Evolutionary conservation across 2,329 filamentous ascomycete species (phyloP), one percentile per base, ranked within the genome.

Genomic region (Teratosphaeria zuluensis): DNA sequence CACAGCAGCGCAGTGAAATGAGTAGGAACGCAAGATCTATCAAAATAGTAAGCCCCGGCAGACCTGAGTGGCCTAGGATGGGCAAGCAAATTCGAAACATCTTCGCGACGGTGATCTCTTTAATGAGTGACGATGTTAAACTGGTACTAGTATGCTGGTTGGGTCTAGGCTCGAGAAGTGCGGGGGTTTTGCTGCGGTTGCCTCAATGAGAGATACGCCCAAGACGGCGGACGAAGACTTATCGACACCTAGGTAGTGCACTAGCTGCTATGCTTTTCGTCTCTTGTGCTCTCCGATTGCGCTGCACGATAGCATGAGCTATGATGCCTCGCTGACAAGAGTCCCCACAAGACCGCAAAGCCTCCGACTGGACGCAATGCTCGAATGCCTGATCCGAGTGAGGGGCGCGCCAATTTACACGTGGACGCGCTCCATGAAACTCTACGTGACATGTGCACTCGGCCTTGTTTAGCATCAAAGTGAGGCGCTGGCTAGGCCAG

Each of bases 81-180:
- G 64, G 64, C 52, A 63, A n/a, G 14, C 62, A 60, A 57, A 65
- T 60, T 57, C 61, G 60, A 53, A 61, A 61, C 62, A 65, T 62
- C 42, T 48, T 48, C 42, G 9, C 42, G 19, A 8, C 42, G 42
- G 42, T 8, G 19, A 21, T 21, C 19, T 48, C n/a, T 19, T n/a
- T 6, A 48, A 48, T 3, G 16, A 21, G 42, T 48, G 42, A 48
- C 42, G 42, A 48, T 48, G 19, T 11, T 8, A 21, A 2, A 5
- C 42, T 16, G 16, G 35, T 16, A 48, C 7, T 51, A 12, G 33
- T 48, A 35, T 55, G 35, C 35, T 42, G 35, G 14, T 38, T 38
- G 33, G 14, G 11, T 38, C 33, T 16, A 38, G 33, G 33, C 33
- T 16, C 7, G 42, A 46, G n/a, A 48, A 48, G 42, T 21, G 42